A percentile compares a stretch with the other conserved stretches of the same genome.
phyloP scores from a whole-genome alignment of 352 stramenopile species.

The Globisporangium heterothallicum region DNA sequence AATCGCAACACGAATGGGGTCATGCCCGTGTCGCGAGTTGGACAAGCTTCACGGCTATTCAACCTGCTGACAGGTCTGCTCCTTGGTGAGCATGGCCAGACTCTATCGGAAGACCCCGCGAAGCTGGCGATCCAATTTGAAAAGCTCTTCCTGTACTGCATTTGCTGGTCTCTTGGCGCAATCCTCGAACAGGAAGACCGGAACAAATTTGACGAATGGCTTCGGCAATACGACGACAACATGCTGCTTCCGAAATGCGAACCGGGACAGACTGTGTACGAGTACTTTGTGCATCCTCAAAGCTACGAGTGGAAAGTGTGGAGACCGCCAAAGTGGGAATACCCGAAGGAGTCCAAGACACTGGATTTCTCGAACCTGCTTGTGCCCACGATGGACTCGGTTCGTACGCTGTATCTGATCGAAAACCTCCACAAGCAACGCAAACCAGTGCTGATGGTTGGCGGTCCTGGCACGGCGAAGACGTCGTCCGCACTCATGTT shows the following conservation, averaged over 20 bases:
- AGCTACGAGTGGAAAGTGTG: conserved; percentile 94
- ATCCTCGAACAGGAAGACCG: conserved; percentile 95
- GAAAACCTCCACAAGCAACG: conserved; percentile 93
- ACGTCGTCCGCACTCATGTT: conserved; percentile 98
- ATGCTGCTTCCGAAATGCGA: conserved; percentile 90
- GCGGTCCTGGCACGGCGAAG: conserved; percentile 96
- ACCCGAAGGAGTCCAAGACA: conserved; percentile 89
- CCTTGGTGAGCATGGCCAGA: conserved; percentile 70
- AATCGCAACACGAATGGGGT: conserved; percentile 92
- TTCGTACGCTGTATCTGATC: conserved; percentile 91
- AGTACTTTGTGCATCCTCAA: conserved; percentile 91
- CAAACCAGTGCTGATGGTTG: conserved; percentile 93
- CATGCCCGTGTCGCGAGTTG: conserved; percentile 92
- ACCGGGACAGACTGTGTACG: conserved; percentile 86
- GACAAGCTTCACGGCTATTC: conserved; percentile 74
- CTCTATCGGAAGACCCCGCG: conserved; percentile 56
- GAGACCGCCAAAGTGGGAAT: conserved; percentile 93
- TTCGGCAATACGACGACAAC: conserved; percentile 91
- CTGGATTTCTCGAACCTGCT: conserved; percentile 98
- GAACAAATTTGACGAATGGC: conserved; percentile 94
- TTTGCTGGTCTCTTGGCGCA: conserved; percentile 95
- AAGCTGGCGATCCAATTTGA: conserved; percentile 87
- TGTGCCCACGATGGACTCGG: conserved; percentile 98
- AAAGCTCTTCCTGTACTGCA: conserved; percentile 95
- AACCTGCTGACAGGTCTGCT: conserved; percentile 91